phyloP scores from a whole-genome alignment of 805 yeast genomes.

The Lipomyces starkeyi region DNA sequence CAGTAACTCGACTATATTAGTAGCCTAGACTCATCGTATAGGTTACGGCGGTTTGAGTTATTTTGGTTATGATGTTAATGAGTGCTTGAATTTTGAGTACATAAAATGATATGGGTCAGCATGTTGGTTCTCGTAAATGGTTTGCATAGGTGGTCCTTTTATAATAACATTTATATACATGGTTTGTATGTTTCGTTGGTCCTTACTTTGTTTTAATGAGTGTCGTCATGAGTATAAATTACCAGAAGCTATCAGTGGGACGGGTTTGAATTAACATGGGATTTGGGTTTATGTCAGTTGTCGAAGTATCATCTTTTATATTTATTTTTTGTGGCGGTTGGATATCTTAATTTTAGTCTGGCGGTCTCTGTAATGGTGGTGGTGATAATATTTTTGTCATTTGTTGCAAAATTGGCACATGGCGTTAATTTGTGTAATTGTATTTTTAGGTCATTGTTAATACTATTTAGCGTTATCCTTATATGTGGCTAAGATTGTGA shows the following conservation, averaged over 20 bases:
- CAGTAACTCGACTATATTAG: conserved; percentile 15
- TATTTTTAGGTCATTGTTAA: not conserved
- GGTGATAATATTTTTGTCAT: not conserved
- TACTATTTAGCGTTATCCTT: not conserved
- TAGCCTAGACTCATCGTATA: conserved; percentile 1
- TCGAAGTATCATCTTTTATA: not conserved
- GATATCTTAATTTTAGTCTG: not conserved
- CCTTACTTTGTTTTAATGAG: not conserved
- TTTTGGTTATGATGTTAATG: not conserved
- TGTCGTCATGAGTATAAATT: not conserved
- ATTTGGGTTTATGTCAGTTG: not conserved
- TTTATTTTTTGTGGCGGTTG: not conserved
- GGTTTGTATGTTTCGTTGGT: not conserved
- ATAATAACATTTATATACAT: not conserved
- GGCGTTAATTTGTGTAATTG: not conserved
- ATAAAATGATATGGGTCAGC: not conserved
- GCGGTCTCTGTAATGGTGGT: not conserved
- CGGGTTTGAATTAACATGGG: not conserved
- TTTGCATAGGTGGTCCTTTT: conserved; percentile 6
- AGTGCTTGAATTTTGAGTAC: conserved; percentile 1
- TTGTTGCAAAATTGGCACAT: not conserved
- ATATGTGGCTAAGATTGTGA: not conserved
- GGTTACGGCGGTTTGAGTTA: not conserved
- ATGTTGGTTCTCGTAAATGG: conserved; percentile 2
- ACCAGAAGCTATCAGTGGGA: not conserved